Percentiles rank a stretch among this genome's conserved stretches.
Evolutionary conservation across 495 filamentous ascomycete species (phyloP).

Genomic region (Hypomontagnella monticulosa): DNA sequence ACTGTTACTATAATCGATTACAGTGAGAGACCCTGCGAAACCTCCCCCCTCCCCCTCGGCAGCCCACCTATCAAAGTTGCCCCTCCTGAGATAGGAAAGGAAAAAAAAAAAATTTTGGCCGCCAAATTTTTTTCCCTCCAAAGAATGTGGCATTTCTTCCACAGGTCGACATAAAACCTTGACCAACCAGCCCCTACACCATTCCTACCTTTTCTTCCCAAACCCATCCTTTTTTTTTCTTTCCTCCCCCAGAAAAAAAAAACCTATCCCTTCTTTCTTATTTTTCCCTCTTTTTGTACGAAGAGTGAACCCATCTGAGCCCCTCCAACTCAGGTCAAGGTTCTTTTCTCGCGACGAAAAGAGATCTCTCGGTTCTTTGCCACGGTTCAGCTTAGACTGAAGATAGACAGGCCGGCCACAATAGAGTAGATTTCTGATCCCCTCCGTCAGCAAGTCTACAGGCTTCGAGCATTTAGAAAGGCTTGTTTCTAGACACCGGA

Average conservation of each 20-base stretch:
- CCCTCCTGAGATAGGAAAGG: constrained; percentile 29
- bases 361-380: constrained; percentile 27
- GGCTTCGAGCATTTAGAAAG: constrained; percentile 11
- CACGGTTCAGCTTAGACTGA: constrained; percentile 33
- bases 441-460: constrained; percentile 29
- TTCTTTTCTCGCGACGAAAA: constrained; percentile 25
- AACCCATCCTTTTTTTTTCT: constrained; percentile 17
- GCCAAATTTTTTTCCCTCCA: constrained; percentile 24
- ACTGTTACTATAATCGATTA: constrained; percentile 25
- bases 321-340: constrained; percentile 34
- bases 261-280: constrained; percentile 26
- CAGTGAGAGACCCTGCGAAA: constrained; percentile 20
- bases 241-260: constrained; percentile 23
- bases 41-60: constrained; percentile 11
- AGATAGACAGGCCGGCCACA: constrained; percentile 33
- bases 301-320: constrained; percentile 43
- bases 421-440: constrained; percentile 41
- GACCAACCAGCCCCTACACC: constrained; percentile 30
- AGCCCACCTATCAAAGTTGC: constrained; percentile 36
- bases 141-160: constrained; percentile 12
- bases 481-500: constrained; percentile 19
- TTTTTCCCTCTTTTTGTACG: constrained; percentile 32
- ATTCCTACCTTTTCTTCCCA: constrained; percentile 8
- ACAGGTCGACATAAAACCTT: constrained; percentile 36
- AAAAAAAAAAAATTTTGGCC: constrained; percentile 26